Conservation (phyloP, 768 basidiomycete genomes). For the Mycena metata region DNA sequence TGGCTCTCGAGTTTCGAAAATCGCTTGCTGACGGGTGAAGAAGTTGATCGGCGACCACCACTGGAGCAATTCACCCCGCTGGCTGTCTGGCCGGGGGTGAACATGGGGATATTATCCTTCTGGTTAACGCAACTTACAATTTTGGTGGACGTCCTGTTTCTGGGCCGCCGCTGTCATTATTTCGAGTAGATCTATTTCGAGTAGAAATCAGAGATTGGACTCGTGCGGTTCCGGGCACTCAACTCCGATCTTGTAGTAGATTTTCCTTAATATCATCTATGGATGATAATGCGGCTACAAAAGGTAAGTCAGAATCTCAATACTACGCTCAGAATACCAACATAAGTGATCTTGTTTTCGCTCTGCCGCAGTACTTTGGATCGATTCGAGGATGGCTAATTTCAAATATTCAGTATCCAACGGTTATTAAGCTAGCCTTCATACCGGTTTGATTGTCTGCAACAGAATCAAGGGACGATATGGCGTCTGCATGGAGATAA, state of each 20-base stretch:
- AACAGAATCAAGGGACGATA: no score
- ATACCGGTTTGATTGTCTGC: no score
- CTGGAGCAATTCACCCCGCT: conserved; percentile 13
- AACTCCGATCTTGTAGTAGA: not conserved
- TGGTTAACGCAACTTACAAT: no score
- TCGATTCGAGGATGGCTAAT: not conserved
- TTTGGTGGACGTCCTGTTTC: no score
- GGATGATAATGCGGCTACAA: no score
- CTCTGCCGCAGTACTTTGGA: not conserved
- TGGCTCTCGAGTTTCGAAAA: conserved; percentile 10
- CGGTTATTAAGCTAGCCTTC: no score
- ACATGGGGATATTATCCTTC: no score
- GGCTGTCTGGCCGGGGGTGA: no score
- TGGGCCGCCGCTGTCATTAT: not conserved
- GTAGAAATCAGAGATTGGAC: no score
- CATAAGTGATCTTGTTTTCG: not conserved
- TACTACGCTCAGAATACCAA: not conserved
- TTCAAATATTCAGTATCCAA: no score
- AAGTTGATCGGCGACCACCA: conserved; percentile 24
- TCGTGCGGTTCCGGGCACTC: no score
- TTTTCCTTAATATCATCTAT: not conserved
- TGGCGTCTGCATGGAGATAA: no score
- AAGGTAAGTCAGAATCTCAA: not conserved
- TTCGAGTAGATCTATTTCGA: not conserved
- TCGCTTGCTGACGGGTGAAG: conserved; percentile 11